Percentiles rank a stretch among this genome's conserved stretches.
These are phyloP conservation scores for Kodamaea kaohsiungensis DNA, from an alignment of 805 yeast species.

Conservation along the genomic window DNA sequence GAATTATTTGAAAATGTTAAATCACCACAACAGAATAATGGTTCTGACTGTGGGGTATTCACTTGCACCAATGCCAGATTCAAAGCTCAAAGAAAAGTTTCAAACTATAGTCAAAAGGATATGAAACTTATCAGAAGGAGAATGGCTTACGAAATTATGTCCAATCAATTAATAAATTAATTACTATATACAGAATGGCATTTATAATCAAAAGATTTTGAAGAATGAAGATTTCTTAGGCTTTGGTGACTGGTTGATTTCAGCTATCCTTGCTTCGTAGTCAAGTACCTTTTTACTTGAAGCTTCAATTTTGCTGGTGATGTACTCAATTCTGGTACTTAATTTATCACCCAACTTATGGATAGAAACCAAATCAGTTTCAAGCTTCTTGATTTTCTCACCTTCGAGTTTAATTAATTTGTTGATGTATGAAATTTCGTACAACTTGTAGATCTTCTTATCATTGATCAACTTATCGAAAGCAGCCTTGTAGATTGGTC, in stretches of 20 bases:
- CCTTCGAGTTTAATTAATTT: conserved; percentile 60
- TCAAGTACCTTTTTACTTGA: conserved; percentile 48
- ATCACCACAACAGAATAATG: conserved; percentile 85
- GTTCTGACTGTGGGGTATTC: conserved; percentile 94
- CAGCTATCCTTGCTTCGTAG: conserved; percentile 30
- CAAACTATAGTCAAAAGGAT: conserved; percentile 64
- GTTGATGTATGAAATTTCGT: conserved; percentile 64
- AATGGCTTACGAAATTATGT: conserved; percentile 64
- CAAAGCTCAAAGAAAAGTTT: conserved; percentile 49
- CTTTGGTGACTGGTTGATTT: conserved; percentile 15
- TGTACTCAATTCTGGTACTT: conserved; percentile 64
- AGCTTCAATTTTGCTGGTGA: conserved; percentile 64
- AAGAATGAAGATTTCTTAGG: conserved; percentile 1
- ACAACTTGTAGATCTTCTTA: conserved; percentile 50
- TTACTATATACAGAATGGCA: not conserved
- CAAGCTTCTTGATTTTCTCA: conserved; percentile 61
- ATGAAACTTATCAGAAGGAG: conserved; percentile 66
- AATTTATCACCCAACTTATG: conserved; percentile 54
- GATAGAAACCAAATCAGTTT: conserved; percentile 67
- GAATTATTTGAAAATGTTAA: conserved; percentile 24
- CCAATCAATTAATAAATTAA: conserved; percentile 28
- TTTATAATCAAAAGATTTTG: not conserved
- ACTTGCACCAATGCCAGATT: conserved; percentile 76
- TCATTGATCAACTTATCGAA: conserved; percentile 67
- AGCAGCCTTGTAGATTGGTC: conserved; percentile 83